These are phyloP conservation scores for Aspergillus nomiae DNA, from an alignment of 2,329 filamentous ascomycete genomes.

Conservation along the genomic window DNA sequence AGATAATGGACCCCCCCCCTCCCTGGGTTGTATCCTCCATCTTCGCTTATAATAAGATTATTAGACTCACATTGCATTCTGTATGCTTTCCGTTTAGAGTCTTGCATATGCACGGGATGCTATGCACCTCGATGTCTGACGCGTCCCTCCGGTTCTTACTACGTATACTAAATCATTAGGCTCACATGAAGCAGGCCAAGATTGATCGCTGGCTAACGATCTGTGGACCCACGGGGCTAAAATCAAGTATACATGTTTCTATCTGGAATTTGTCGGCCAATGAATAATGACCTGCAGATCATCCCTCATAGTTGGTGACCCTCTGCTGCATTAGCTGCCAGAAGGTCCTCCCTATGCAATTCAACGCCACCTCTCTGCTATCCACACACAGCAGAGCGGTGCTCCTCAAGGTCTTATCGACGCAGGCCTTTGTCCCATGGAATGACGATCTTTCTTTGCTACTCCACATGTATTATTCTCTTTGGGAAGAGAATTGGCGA, in stretches of 20 bases:
- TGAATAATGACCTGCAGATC: background rate
- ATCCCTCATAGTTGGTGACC: background rate
- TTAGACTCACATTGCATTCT: background rate
- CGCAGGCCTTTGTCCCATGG: background rate
- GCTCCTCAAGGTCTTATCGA: background rate
- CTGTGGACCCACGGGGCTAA: background rate
- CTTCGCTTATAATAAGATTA: background rate
- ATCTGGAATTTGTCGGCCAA: background rate
- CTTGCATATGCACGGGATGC: background rate
- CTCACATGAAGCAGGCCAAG: background rate
- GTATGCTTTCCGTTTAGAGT: background rate
- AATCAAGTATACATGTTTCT: background rate
- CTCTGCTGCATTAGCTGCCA: background rate
- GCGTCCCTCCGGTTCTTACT: background rate
- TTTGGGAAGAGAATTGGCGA: conserved; percentile 3
- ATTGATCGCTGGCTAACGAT: background rate
- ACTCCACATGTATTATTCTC: conserved; percentile 1
- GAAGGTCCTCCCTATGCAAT: background rate
- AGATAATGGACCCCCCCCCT: background rate
- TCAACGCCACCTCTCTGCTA: background rate
- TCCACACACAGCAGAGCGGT: background rate
- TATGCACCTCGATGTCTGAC: background rate
- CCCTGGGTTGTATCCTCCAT: background rate
- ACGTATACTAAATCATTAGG: background rate
- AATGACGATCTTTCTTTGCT: conserved; percentile 3